Evolutionary conservation across 2,329 filamentous ascomycete genomes (phyloP).

Genomic region (Claviceps spartinae): DNA sequence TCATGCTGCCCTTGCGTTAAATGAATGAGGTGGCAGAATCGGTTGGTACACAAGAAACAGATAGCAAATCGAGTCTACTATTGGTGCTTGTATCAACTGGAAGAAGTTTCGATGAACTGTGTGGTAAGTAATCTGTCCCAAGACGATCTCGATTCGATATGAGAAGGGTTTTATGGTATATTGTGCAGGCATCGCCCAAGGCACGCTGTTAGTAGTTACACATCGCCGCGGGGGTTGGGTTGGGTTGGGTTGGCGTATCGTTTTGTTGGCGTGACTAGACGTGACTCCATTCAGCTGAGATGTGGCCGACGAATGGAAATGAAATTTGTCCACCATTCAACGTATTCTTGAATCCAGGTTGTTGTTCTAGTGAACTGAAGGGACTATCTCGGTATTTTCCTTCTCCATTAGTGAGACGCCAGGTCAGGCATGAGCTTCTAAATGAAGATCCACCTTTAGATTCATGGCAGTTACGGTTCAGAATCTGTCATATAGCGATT

Average conservation of each 20-base stretch:
- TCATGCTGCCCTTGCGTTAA: not conserved
- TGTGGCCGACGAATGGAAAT: not conserved
- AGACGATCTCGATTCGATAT: not conserved
- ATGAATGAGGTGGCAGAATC: not conserved
- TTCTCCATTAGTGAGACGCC: not conserved
- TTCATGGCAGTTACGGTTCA: not conserved
- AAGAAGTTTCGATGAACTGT: not conserved
- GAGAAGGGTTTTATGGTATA: not conserved
- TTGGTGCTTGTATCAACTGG: not conserved
- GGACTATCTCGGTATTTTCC: not conserved
- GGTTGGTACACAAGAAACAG: not conserved
- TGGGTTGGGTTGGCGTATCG: not conserved
- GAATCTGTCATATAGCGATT: not conserved
- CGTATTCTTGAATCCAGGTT: not conserved
- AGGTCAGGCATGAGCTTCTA: not conserved
- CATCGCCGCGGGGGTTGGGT: not conserved
- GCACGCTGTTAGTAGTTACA: no score
- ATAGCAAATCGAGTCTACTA: not conserved
- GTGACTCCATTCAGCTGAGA: not conserved
- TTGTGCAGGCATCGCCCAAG: not conserved
- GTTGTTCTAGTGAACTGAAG: no score
- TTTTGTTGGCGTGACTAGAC: not conserved
- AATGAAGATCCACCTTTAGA: not conserved
- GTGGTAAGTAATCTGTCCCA: not conserved
- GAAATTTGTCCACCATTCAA: not conserved